Percentiles rank a stretch among this genome's conserved stretches.
phyloP scores from a whole-genome alignment of 352 stramenopile species.

The Pythium pyrilobum region DNA sequence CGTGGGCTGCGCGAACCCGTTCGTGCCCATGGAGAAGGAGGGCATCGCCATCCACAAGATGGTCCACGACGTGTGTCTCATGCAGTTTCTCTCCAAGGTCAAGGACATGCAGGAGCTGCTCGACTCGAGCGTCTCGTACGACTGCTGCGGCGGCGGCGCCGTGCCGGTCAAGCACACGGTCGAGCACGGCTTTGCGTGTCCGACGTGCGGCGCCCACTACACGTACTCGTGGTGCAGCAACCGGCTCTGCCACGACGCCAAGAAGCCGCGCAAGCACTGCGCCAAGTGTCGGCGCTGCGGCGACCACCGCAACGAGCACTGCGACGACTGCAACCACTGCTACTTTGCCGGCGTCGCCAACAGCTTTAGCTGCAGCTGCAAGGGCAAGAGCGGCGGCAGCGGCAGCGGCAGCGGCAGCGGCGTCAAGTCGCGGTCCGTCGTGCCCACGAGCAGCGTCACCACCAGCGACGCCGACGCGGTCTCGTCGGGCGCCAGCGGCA shows the following conservation, averaged over 20 bases:
- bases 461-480: neutral
- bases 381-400: slow-evolving; percentile 24
- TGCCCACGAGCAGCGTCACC: no score
- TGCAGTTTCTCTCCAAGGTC: slow-evolving; percentile 80
- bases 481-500: no score
- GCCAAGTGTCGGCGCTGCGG: slow-evolving; percentile 72
- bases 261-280: slow-evolving; percentile 77
- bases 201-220: slow-evolving; percentile 48
- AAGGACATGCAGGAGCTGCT: slow-evolving; percentile 82
- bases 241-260: slow-evolving; percentile 63
- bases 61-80: slow-evolving; percentile 67
- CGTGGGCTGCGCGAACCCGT: slow-evolving; percentile 71
- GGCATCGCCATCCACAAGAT: slow-evolving; percentile 68
- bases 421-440: slow-evolving; percentile 40
- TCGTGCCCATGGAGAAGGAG: slow-evolving; percentile 62
- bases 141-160: slow-evolving; percentile 42
- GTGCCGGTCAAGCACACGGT: slow-evolving; percentile 68
- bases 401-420: slow-evolving; percentile 15
- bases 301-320: slow-evolving; percentile 79
- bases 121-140: slow-evolving; percentile 58
- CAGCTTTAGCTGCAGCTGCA: slow-evolving; percentile 78
- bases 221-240: slow-evolving; percentile 84
- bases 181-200: slow-evolving; percentile 55
- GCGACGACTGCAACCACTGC: slow-evolving; percentile 76
- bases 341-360: slow-evolving; percentile 84